phyloP scores from a whole-genome alignment of 23 red algal species.

The Agarophyton chilense region DNA sequence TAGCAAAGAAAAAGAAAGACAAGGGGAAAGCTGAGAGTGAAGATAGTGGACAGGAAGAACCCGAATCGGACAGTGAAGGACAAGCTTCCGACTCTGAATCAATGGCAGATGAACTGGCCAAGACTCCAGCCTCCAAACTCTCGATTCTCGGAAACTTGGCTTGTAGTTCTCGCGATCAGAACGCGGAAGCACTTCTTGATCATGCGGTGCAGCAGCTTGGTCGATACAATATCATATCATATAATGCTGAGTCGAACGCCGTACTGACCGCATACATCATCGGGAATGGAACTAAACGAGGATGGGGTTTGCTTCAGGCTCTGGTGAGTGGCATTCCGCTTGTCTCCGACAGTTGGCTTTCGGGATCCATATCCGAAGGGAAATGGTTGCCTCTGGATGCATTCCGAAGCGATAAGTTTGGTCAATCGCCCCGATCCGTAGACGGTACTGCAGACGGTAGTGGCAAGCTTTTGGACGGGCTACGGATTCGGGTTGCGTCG shows the following conservation, averaged over 20 bases:
- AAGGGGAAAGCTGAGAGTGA: conserved; percentile 27
- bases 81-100: neutral
- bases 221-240: conserved; percentile 32
- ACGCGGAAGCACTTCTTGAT: conserved; percentile 35
- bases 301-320: conserved; percentile 64
- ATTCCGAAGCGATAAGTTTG: conserved; percentile 55
- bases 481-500: conserved; percentile 26
- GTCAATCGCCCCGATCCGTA: conserved; percentile 60
- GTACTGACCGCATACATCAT: conserved; percentile 50
- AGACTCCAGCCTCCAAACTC: conserved; percentile 4
- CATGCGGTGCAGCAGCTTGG: conserved; percentile 72
- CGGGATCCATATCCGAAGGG: conserved; percentile 62
- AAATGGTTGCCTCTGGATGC: conserved; percentile 47
- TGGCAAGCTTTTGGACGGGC: conserved; percentile 39
- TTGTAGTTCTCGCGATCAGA: conserved; percentile 63
- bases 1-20: neutral
- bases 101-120: conserved; percentile 6
- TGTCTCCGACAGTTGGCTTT: conserved; percentile 59
- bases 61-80: conserved; percentile 24
- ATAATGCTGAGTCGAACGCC: conserved; percentile 19
- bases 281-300: conserved; percentile 54
- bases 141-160: conserved; percentile 39
- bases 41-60: neutral
- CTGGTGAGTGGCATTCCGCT: conserved; percentile 35
- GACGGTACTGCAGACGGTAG: neutral